Evolutionary conservation across 2,329 filamentous ascomycete species (phyloP).

Genomic region (Orbilia oligospora): DNA sequence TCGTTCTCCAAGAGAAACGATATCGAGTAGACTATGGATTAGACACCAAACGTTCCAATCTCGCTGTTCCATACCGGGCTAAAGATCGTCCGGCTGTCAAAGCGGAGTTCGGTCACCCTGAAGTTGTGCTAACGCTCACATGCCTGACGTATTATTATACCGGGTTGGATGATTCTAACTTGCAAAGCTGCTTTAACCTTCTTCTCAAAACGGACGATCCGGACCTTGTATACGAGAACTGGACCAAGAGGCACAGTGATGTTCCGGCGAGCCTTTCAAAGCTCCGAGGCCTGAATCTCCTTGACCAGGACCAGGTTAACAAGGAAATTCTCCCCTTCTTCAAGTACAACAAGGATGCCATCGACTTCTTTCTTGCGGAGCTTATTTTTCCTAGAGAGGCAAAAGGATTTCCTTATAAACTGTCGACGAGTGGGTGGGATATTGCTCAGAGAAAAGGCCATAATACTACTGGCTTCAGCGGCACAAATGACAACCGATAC

Average conservation of each 20-base stretch:
- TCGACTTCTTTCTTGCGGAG: slow-evolving; percentile 76
- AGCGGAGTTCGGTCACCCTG: slow-evolving; percentile 76
- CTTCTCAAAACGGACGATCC: slow-evolving; percentile 72
- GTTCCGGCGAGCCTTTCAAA: slow-evolving; percentile 67
- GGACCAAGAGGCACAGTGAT: slow-evolving; percentile 62
- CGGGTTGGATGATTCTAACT: slow-evolving; percentile 71
- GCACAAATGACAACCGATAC: slow-evolving; percentile 76
- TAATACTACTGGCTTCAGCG: slow-evolving; percentile 76
- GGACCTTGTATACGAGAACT: slow-evolving; percentile 70
- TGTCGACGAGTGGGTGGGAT: slow-evolving; percentile 78
- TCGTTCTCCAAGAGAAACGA: slow-evolving; percentile 72
- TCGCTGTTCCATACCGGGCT: slow-evolving; percentile 74
- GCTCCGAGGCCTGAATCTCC: slow-evolving; percentile 64
- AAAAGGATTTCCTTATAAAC: slow-evolving; percentile 75
- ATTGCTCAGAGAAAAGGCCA: slow-evolving; percentile 69
- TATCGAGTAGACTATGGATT: slow-evolving; percentile 78
- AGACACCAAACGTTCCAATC: slow-evolving; percentile 68
- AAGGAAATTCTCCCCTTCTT: slow-evolving; percentile 71
- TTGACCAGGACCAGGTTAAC: slow-evolving; percentile 66
- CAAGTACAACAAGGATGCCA: slow-evolving; percentile 70
- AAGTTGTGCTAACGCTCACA: slow-evolving; percentile 74
- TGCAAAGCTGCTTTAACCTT: slow-evolving; percentile 70
- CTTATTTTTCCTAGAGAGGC: slow-evolving; percentile 76
- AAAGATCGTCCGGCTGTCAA: slow-evolving; percentile 73
- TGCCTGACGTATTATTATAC: slow-evolving; percentile 73